Evolutionary conservation across 108 stramenopile species (phyloP).

Genomic region (Mayamaea pseudoterrestris): DNA sequence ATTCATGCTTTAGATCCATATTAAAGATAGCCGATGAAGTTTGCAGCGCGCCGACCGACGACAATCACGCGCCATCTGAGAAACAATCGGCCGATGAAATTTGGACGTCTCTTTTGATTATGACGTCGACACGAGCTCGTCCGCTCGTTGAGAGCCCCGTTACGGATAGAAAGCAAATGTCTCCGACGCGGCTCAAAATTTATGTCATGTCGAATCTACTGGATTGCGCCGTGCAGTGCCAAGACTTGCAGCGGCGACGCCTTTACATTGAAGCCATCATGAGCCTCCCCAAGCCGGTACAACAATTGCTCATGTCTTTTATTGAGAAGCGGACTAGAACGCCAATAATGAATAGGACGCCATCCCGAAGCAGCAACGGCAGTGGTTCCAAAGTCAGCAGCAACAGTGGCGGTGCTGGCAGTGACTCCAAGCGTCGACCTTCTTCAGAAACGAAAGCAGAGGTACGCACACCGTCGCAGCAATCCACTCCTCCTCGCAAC

Average conservation of each 20-base stretch:
- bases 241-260: constrained; percentile 19
- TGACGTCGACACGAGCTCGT: constrained; percentile 3
- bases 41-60: constrained; percentile 1
- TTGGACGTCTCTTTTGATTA: constrained; percentile 15
- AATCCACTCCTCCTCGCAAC: too few relatives aligned
- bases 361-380: neutral
- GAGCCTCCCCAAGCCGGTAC: constrained; percentile 13
- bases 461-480: neutral
- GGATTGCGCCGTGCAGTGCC: constrained; percentile 22
- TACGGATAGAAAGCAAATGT: neutral
- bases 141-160: neutral
- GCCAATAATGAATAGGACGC: constrained; percentile 7
- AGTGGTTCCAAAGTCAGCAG: constrained; percentile 1
- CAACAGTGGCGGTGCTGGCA: neutral
- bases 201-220: constrained; percentile 22
- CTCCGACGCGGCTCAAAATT: constrained; percentile 1
- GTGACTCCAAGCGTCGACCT: too few relatives aligned
- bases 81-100: constrained; percentile 5
- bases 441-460: neutral
- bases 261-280: constrained; percentile 32
- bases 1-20: constrained; percentile 14
- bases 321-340: constrained; percentile 9
- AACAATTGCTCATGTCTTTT: constrained; percentile 27
- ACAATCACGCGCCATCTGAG: constrained; percentile 4
- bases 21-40: constrained; percentile 21